Percentiles rank a stretch among this genome's conserved stretches.
Evolutionary conservation across 352 stramenopile genomes (phyloP).

Genomic region (Phytophthora crassamura): DNA sequence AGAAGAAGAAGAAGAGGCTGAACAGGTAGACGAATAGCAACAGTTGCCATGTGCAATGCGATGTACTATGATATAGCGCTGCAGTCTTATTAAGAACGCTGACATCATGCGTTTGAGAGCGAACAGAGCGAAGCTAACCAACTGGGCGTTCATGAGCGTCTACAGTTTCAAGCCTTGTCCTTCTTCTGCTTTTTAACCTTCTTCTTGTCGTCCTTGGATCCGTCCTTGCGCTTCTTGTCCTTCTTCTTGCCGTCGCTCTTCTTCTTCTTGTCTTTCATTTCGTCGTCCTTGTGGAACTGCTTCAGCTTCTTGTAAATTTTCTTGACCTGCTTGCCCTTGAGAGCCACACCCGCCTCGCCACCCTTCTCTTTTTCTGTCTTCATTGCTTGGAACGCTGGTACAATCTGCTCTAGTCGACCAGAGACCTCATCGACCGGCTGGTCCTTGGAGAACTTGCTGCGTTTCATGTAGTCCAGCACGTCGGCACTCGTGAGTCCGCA

Average conservation of each 20-base stretch:
- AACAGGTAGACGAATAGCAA: constrained; percentile 34
- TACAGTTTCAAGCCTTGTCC: constrained; percentile 34
- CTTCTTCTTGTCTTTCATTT: constrained; percentile 71
- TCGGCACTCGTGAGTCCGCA: constrained; percentile 41
- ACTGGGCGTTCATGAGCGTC: constrained; percentile 3
- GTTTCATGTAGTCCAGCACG: constrained; percentile 68
- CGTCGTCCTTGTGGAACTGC: constrained; percentile 73
- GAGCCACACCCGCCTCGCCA: constrained; percentile 43
- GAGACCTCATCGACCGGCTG: constrained; percentile 50
- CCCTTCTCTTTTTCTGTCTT: constrained; percentile 48
- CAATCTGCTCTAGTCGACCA: constrained; percentile 45
- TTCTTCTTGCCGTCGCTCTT: constrained; percentile 73
- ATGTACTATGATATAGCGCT: constrained; percentile 36
- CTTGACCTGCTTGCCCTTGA: constrained; percentile 75
- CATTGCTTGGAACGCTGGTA: constrained; percentile 36
- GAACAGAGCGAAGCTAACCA: constrained; percentile 5
- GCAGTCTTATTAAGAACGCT: background rate
- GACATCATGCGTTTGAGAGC: background rate
- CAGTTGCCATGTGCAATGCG: constrained; percentile 24
- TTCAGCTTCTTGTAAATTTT: constrained; percentile 91
- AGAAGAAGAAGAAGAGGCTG: constrained; percentile 46
- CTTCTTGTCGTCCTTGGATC: constrained; percentile 64
- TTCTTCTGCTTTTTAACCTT: constrained; percentile 69
- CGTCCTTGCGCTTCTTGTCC: constrained; percentile 71
- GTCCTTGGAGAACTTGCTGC: constrained; percentile 74